A percentile compares a stretch with the other conserved stretches of the same genome.
Conservation (phyloP, 2,329 filamentous ascomycete genomes). For the Aspergillus cejpii region DNA sequence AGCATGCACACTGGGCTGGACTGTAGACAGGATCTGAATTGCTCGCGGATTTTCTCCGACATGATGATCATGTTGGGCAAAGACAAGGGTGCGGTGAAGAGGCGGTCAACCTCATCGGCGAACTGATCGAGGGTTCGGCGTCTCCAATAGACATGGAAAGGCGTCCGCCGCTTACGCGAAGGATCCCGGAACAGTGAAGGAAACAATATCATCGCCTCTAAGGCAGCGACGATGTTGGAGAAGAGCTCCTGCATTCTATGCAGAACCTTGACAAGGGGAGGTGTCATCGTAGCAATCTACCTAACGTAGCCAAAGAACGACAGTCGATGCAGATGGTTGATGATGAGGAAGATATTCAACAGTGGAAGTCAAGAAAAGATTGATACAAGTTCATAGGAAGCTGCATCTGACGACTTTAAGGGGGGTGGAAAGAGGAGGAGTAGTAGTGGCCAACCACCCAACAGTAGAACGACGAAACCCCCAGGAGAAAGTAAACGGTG, state of each 20-base stretch:
- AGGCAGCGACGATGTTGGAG: constrained; percentile 33
- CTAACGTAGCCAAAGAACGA: not conserved
- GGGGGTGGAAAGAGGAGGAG: constrained; percentile 5
- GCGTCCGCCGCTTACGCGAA: constrained; percentile 27
- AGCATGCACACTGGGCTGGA: constrained; percentile 57
- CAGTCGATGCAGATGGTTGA: constrained; percentile 1
- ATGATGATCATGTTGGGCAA: constrained; percentile 37
- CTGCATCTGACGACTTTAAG: constrained; percentile 10
- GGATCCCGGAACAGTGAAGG: constrained; percentile 34
- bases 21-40: constrained; percentile 51
- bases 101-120: constrained; percentile 34
- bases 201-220: constrained; percentile 39
- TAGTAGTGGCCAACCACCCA: not conserved
- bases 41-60: constrained; percentile 42
- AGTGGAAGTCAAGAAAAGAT: constrained; percentile 6
- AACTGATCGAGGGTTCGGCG: constrained; percentile 36
- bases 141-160: constrained; percentile 32
- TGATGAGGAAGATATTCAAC: constrained; percentile 4
- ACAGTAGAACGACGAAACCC: not conserved
- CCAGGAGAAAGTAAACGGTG: not conserved
- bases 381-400: constrained; percentile 11
- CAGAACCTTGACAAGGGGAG: constrained; percentile 35
- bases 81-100: constrained; percentile 34
- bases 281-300: constrained; percentile 23
- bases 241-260: constrained; percentile 39